A percentile compares a stretch with the other conserved stretches of the same genome.
These are phyloP conservation scores for Aureobasidium musti DNA, from an alignment of 2,329 filamentous ascomycete species.

Conservation along the genomic window DNA sequence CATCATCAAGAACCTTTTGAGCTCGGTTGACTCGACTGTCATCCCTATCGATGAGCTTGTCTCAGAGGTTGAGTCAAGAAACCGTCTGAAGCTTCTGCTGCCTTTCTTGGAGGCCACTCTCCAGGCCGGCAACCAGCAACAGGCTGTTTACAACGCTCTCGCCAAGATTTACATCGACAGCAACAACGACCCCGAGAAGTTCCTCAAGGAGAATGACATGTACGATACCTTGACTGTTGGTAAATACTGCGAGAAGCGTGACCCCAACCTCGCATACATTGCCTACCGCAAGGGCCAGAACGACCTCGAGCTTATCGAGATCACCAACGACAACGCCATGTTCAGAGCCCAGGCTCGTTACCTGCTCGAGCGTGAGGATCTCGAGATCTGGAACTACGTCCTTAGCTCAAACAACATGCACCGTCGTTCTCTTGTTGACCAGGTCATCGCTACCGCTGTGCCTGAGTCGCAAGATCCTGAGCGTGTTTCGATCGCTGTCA, in stretches of 20 bases:
- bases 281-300: slow-evolving; percentile 97
- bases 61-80: slow-evolving; percentile 89
- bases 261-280: slow-evolving; percentile 93
- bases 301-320: slow-evolving; percentile 92
- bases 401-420: slow-evolving; percentile 95
- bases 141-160: slow-evolving; percentile 93
- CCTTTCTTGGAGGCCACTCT: slow-evolving; percentile 95
- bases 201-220: slow-evolving; percentile 94
- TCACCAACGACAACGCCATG: slow-evolving; percentile 99
- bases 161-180: slow-evolving; percentile 99
- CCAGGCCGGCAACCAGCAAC: slow-evolving; percentile 87
- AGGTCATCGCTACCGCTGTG: slow-evolving; percentile 93
- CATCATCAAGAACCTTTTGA: slow-evolving; percentile 90
- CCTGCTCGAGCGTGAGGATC: slow-evolving; percentile 83
- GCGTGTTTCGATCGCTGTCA: slow-evolving; percentile 92
- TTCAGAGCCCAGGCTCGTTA: slow-evolving; percentile 97
- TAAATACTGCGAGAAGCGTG: slow-evolving; percentile 98
- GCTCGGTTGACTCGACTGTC: slow-evolving; percentile 77
- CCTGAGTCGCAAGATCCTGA: slow-evolving; percentile 89
- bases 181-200: slow-evolving; percentile 97
- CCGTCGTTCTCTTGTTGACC: slow-evolving; percentile 88
- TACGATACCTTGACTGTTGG: slow-evolving; percentile 91
- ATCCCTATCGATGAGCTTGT: slow-evolving; percentile 96
- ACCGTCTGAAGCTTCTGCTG: slow-evolving; percentile 89
- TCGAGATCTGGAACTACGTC: slow-evolving; percentile 92